Base-by-base conservation (phyloP, 2,329 filamentous ascomycete genomes). In the Sarocladium strictum region DNA sequence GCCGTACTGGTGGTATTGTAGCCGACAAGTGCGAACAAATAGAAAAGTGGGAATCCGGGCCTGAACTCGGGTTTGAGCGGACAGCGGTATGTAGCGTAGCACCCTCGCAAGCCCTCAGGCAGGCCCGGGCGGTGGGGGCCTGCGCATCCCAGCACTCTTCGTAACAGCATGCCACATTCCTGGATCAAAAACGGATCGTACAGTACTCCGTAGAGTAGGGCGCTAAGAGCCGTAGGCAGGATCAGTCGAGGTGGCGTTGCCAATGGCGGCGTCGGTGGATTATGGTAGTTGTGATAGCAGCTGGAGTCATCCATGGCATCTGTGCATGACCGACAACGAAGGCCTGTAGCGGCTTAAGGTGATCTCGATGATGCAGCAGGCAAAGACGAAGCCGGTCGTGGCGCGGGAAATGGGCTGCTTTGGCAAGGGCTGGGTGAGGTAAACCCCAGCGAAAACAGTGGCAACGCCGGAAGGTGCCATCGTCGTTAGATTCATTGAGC, bases 391-490 rank as follows among this genome's bases (percentile, higher is more conserved):
- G 35, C 7, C 35, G 5, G 11, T 15, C 5, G 35, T 7, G 29
- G 6, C 29, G 12, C 12, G 35, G 35, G n/a, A 7, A 15, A 38
- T 7, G 15, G n/a, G 35, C 9, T 7, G n/a, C 15, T 5, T 10
- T 15, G 35, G 35, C 35, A 38, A 12, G 29, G 29, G 29, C 29
- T 32, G 29, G 12, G 7, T 32, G 29, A 32, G 29, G 29, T 12
- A 32, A 12, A 6, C 12, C 7, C 29, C 29, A 32, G 29, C 7
- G 7, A 32, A 12, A 43, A 24, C 7, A 24, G 40, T 3, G 6
- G 12, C n/a, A 15, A 12, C 29, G 43, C 23, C 12, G 43, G 43
- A 47, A 47, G 43, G 43, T 47, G 43, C 43, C 43, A 47, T 47
- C 43, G 43, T 29, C 12, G 24, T 6, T 15, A 21, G 38, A n/a